Evolutionary conservation across 2,329 filamentous ascomycete genomes (phyloP).

Genomic region (Diaporthe nobilis): DNA sequence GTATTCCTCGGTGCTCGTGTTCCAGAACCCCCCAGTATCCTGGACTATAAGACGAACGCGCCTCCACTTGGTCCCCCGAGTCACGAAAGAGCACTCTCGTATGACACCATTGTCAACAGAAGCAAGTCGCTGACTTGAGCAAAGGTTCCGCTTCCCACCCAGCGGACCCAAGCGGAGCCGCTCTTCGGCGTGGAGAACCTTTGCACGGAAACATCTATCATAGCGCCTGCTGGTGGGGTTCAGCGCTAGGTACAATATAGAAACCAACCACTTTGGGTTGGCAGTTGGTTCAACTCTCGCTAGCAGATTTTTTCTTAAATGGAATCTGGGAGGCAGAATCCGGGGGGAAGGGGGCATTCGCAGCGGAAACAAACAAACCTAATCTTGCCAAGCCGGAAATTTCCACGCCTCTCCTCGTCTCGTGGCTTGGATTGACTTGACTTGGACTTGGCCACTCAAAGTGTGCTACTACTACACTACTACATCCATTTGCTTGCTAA

Average conservation of each 20-base stretch:
- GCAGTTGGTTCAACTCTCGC: background rate
- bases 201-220: background rate
- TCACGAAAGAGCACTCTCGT: constrained; percentile 3
- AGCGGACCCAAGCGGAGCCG: constrained; percentile 6
- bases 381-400: constrained; percentile 36
- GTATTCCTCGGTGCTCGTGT: constrained; percentile 6
- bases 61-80: constrained; percentile 21
- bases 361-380: constrained; percentile 7
- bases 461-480: background rate
- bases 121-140: constrained; percentile 2
- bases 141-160: background rate
- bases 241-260: background rate
- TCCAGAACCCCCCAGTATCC: background rate
- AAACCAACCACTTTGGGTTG: background rate
- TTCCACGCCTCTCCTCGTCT: background rate
- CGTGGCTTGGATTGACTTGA: background rate
- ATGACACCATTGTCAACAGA: constrained; percentile 21
- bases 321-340: background rate
- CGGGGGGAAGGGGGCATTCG: background rate
- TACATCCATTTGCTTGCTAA: background rate
- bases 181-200: background rate
- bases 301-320: background rate
- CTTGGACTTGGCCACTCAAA: background rate
- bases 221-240: background rate
- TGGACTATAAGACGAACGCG: background rate